Percentiles rank a stretch among this genome's conserved stretches.
Conservation (phyloP, 257 asterid genomes). For the Solanum rostratum region DNA sequence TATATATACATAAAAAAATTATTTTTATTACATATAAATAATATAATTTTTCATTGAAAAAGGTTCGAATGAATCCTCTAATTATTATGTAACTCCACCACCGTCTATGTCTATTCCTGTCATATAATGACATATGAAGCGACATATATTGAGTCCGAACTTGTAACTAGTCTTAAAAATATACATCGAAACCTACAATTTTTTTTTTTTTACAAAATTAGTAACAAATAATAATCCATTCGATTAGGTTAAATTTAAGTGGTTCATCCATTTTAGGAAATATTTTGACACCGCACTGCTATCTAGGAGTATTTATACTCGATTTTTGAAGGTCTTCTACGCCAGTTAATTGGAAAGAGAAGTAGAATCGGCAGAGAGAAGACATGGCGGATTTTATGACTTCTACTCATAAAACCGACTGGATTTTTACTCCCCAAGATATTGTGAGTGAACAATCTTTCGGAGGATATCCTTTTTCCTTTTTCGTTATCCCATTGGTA, state of each 20-base stretch:
- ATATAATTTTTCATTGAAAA: too few species aligned
- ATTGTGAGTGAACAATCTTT: conserved; percentile 27
- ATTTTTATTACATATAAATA: too few species aligned
- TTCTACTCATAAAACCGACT: conserved; percentile 80
- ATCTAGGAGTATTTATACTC: neutral
- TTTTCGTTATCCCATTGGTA: neutral
- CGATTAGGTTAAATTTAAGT: neutral
- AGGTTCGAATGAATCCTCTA: too few species aligned
- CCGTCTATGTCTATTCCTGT: too few species aligned
- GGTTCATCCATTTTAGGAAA: neutral
- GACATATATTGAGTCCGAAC: too few species aligned
- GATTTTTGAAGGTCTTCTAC: neutral
- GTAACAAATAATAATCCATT: neutral
- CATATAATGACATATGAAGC: too few species aligned
- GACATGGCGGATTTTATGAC: conserved; percentile 77
- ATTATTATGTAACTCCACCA: too few species aligned
- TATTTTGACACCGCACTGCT: neutral
- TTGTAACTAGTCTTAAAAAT: neutral
- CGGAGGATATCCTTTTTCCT: neutral
- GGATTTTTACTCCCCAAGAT: conserved; percentile 77
- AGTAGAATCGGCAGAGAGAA: neutral
- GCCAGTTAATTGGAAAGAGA: neutral
- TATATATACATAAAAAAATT: too few species aligned
- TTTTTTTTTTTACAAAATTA: neutral
- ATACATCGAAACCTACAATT: neutral